Base-by-base conservation (phyloP, 148 eudicot genomes). In the Heliosperma pusillum region DNA sequence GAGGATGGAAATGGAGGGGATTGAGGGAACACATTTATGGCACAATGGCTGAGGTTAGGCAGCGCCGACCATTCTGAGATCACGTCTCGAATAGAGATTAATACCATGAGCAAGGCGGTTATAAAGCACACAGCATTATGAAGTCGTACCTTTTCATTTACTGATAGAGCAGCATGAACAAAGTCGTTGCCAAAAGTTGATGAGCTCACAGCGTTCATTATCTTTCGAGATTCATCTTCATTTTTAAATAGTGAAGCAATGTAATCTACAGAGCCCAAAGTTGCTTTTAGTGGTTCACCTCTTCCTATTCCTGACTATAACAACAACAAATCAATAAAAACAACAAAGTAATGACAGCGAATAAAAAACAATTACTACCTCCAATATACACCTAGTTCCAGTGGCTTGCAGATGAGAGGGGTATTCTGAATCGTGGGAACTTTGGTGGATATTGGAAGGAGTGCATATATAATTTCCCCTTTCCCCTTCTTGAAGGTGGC, bases 181-280 rank as follows among this genome's bases (percentile, higher is more conserved):
- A 95, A 87, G 75, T 88, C 94, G 72, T 71, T 90, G 78, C 97
- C 96, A 81, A 86, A 83, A 53, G 88, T 77, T 57, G 98, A 95
- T 36, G 87, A 78, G 79, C 70, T 80, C 76, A 89, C 89, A 56
- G 98, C 98, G 79, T 92, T 86, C 87, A 75, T 85, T 50, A 95
- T 85, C 82, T 85, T 92, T 73, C 44, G 75, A 13, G 93, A 95
- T 82, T 87, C 96, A 82, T 82, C 93, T 83, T 85, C 83, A 55
- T 88, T 89, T 63, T 83, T 80, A 74, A 85, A 87, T 42, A 86
- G 91, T 81, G 98, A 95, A 74, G 89, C 83, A 59, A 95, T 84
- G 82, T 85, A 95, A 72, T 95, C 98, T 55, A 95, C 92, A 75
- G 98, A 95, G 72, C 98, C 98, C 75, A 95, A 82, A 60, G 89